Evolutionary conservation across 169 alveolate genomes (phyloP), one percentile per base, ranked within the genome.

Genomic region (Theileria orientalis): DNA sequence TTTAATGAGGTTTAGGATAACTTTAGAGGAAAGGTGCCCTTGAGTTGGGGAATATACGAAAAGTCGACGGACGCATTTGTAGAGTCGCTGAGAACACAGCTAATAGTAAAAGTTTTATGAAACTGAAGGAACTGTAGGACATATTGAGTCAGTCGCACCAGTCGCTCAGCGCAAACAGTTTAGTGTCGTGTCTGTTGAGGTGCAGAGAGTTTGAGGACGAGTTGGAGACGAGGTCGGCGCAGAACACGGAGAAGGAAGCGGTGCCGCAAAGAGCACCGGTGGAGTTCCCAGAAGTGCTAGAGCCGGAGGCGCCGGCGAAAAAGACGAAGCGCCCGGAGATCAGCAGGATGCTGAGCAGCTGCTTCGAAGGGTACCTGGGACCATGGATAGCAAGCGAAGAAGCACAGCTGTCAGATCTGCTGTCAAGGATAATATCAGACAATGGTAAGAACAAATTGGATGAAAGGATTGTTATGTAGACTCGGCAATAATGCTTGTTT

Each of bases 131-230:
- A 25, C 2, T 29, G 42, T 41, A 63, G 51, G 70, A 69, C 21
- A 23, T 60, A 32, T 69, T 72, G 30, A 72, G 69, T 25, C 60
- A 44, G 11, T 7, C 76, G 21, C 21, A 66, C 51, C 63, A 63
- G 21, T 30, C 46, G 32, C 19, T 79, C 11, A 69, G 69, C 23
- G 74, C 87, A 59, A 79, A n/a, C 29, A 44, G 69, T 8, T 47
- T 72, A 37, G 76, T 79, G 35, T 60, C 62, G 27, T 52, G 76
- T 0, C 72, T 79, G 29, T 42, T 71, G 14, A 51, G 83, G 35
- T 79, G 87, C 70, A 79, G 71, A 37, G 87, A 79, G 42, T 79
- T 79, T 41, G 87, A 79, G 35, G 83, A 71, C 49, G 87, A 79
- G 42, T 42, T 71, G 46, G 83, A 79, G 37, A 54, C 49, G 42